Base-by-base conservation (phyloP, 306 rosid genomes). In the Dicorynia guianensis region DNA sequence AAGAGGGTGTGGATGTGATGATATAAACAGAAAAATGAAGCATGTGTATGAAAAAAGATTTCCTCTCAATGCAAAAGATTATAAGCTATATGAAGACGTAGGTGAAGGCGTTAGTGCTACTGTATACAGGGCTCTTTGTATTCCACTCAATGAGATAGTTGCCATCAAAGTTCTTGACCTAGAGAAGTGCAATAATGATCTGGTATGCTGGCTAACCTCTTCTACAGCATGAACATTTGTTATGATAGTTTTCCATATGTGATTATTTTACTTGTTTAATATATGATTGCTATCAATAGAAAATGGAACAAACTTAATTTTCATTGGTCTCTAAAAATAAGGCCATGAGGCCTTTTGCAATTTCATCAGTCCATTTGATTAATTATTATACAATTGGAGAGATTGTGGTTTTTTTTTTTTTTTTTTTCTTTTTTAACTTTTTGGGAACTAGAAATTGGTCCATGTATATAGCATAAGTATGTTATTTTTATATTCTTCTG, bases 131-230 rank as follows among this genome's bases (percentile, higher is more conserved):
- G 98, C 97, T 78, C 92, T 94, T 56, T 94, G 98, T 18, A 42
- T 92, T 79, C 98, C 98, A 36, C 83, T 90, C 69, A 94, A 94
- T 67, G 93, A 90, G 80, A 87, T 70, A 77, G 95, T 94, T 76
- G 98, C 98, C 69, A 92, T 94, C 91, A 94, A 94, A 89, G 97
- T 92, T 85, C 97, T 94, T 17, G 97, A 94, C 86, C 90, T 94
- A 49, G 98, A 94, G 69, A 94, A 87, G 83, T 91, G 96, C 81
- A 94, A 86, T 71, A 94, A 88, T 74, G 98, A 92, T 81, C 84
- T 94, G 98, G 98, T 94, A 88, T n/a, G 88, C 53, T 19, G 40
- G 48, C 39, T 66, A 56, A 40, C 72, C 35, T 72, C 72, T 35
- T 34, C n/a, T 34, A 49, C 69, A 36, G 9, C 43, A n/a, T 61